A percentile compares a stretch with the other conserved stretches of the same genome.
Conservation (phyloP, 768 basidiomycete genomes). For the Fomitopsis serialis region DNA sequence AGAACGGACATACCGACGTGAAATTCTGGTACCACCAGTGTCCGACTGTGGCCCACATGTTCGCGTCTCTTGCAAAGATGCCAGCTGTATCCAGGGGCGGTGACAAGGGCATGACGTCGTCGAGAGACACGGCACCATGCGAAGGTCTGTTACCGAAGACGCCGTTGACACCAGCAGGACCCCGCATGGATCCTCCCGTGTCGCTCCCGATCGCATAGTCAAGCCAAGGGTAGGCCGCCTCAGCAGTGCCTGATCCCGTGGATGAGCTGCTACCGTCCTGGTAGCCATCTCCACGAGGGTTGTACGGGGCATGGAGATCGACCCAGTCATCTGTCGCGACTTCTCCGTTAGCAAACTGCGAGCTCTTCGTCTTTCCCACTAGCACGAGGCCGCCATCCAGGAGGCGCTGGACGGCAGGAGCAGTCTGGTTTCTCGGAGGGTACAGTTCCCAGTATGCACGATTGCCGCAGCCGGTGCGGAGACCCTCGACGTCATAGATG, state of each 20-base stretch:
- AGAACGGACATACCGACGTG: constrained; percentile 12
- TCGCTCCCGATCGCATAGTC: constrained; percentile 26
- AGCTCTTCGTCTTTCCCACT: constrained; percentile 50
- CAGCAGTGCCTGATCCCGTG: constrained; percentile 21
- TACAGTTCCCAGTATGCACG: constrained; percentile 31
- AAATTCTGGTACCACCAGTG: constrained; percentile 26
- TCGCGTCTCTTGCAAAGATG: constrained; percentile 24
- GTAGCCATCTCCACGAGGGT: constrained; percentile 27
- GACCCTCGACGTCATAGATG: constrained; percentile 33
- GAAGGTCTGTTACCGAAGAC: constrained; percentile 25
- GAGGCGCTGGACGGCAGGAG: constrained; percentile 40
- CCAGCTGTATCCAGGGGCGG: constrained; percentile 23
- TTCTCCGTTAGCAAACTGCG: constrained; percentile 47
- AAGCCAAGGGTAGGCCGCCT: constrained; percentile 23
- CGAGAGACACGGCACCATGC: constrained; percentile 21
- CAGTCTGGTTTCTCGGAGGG: constrained; percentile 29
- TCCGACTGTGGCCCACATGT: constrained; percentile 19
- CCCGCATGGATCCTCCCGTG: constrained; percentile 27
- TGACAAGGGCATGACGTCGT: constrained; percentile 26
- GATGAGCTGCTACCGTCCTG: constrained; percentile 26
- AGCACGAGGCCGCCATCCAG: constrained; percentile 43
- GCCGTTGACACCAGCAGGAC: constrained; percentile 24
- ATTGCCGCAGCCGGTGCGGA: constrained; percentile 32
- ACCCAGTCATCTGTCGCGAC: constrained; percentile 28
- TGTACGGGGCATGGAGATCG: constrained; percentile 26